phyloP scores from a whole-genome alignment of 2,329 filamentous ascomycete species.

The Diaporthe amygdali region DNA sequence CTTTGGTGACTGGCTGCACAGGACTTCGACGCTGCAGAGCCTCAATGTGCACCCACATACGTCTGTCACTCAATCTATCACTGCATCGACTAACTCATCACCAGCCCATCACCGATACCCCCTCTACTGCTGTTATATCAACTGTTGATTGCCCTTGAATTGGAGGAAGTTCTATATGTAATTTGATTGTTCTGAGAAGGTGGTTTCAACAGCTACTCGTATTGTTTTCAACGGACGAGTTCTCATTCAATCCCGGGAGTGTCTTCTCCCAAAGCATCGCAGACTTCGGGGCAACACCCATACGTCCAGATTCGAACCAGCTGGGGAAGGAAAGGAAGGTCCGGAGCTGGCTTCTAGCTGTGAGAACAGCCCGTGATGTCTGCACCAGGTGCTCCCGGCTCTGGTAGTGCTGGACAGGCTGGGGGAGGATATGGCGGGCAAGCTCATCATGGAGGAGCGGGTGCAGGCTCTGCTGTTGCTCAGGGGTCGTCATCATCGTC shows the following conservation, averaged over 20 bases:
- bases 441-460: constrained; percentile 19
- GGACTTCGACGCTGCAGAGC: constrained; percentile 4
- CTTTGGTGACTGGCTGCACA: background rate
- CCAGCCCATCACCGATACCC: background rate
- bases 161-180: no score
- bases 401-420: constrained; percentile 18
- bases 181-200: background rate
- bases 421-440: constrained; percentile 23
- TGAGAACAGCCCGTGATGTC: constrained; percentile 11
- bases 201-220: background rate
- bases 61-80: background rate
- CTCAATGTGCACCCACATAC: background rate
- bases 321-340: background rate
- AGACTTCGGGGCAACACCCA: background rate
- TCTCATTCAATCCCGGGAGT: background rate
- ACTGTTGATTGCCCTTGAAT: no score
- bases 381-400: background rate
- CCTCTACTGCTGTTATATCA: background rate
- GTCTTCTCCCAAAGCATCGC: background rate
- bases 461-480: background rate
- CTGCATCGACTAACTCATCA: background rate
- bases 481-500: constrained; percentile 37
- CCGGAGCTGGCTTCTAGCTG: background rate
- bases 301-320: background rate
- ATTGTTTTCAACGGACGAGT: background rate